Evolutionary conservation across 306 rosid species (phyloP).

Genomic region (Crataegus laevigata): DNA sequence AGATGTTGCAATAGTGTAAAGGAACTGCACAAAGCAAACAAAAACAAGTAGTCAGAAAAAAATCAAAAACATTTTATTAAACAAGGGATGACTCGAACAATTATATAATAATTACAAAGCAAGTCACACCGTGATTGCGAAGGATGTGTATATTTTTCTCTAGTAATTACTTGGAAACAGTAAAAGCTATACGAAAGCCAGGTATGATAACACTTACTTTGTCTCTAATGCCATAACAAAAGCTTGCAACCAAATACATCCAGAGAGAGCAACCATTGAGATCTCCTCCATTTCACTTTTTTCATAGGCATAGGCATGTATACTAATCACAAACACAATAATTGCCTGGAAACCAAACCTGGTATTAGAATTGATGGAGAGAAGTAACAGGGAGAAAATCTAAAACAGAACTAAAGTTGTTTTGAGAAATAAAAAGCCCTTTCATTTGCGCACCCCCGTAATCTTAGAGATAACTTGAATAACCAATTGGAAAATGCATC

Average conservation of each 20-base stretch:
- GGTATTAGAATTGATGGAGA: slow-evolving; percentile 17
- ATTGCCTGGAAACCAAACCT: slow-evolving; percentile 55
- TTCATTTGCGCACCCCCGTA: background rate
- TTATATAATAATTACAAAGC: background rate
- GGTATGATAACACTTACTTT: slow-evolving; percentile 50
- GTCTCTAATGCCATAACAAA: slow-evolving; percentile 86
- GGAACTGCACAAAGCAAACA: slow-evolving; percentile 60
- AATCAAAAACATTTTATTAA: background rate
- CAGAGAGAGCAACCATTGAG: slow-evolving; percentile 93
- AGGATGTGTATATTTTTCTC: too few relatives aligned
- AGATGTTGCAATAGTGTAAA: slow-evolving; percentile 78
- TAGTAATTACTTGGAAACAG: background rate
- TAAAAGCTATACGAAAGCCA: background rate
- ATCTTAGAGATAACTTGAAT: background rate
- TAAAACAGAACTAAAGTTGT: slow-evolving; percentile 4
- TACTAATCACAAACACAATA: slow-evolving; percentile 76
- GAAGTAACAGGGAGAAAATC: slow-evolving; percentile 7
- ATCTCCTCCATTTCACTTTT: slow-evolving; percentile 90
- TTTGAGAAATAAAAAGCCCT: background rate
- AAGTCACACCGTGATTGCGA: background rate
- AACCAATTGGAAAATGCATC: too few relatives aligned
- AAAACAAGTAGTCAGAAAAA: slow-evolving; percentile 17
- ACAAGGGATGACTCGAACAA: background rate
- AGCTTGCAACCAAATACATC: slow-evolving; percentile 99
- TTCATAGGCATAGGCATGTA: slow-evolving; percentile 85